Percentiles rank a stretch among this genome's conserved stretches.
Evolutionary conservation across 2,329 filamentous ascomycete genomes (phyloP).

Genomic region (Sphaerostilbella broomeana): DNA sequence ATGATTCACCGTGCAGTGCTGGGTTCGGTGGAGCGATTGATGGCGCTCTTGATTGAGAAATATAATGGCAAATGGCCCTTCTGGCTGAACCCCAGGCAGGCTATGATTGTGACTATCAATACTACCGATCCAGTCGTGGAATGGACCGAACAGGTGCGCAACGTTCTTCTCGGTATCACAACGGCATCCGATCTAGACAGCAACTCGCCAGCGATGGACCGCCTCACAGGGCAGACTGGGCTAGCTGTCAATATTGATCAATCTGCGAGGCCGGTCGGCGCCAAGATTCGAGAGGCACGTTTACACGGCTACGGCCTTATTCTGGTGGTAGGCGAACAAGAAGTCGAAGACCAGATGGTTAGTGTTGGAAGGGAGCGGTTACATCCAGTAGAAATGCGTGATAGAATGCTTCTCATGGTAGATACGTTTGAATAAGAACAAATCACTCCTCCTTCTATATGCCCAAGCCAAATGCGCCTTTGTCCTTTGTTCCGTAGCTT

Average conservation of each 20-base stretch:
- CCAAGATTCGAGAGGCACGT: slow-evolving; percentile 69
- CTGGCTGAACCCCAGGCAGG: slow-evolving; percentile 79
- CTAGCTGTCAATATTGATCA: slow-evolving; percentile 66
- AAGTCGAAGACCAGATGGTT: slow-evolving; percentile 54
- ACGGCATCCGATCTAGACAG: slow-evolving; percentile 19
- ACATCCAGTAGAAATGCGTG: slow-evolving; percentile 38
- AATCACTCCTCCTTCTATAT: slow-evolving; percentile 6
- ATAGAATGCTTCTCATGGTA: slow-evolving; percentile 39
- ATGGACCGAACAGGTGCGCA: slow-evolving; percentile 41
- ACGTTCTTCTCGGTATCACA: slow-evolving; percentile 44
- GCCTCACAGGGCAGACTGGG: slow-evolving; percentile 49
- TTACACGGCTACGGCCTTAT: slow-evolving; percentile 66
- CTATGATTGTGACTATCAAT: slow-evolving; percentile 67
- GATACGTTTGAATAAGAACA: slow-evolving; percentile 41
- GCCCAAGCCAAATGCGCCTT: slow-evolving; percentile 5
- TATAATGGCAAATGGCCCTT: slow-evolving; percentile 78
- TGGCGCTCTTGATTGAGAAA: slow-evolving; percentile 79
- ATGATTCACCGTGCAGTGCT: slow-evolving; percentile 81
- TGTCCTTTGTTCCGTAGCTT: too few relatives aligned
- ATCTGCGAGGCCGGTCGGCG: slow-evolving; percentile 53
- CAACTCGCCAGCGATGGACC: slow-evolving; percentile 31
- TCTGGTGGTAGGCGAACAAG: slow-evolving; percentile 62
- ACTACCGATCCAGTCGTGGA: slow-evolving; percentile 47
- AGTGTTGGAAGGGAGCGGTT: slow-evolving; percentile 36
- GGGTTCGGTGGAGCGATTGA: slow-evolving; percentile 75